Evolutionary conservation across 805 yeast genomes (phyloP).

Genomic region (Candida khao-thaluensis): DNA sequence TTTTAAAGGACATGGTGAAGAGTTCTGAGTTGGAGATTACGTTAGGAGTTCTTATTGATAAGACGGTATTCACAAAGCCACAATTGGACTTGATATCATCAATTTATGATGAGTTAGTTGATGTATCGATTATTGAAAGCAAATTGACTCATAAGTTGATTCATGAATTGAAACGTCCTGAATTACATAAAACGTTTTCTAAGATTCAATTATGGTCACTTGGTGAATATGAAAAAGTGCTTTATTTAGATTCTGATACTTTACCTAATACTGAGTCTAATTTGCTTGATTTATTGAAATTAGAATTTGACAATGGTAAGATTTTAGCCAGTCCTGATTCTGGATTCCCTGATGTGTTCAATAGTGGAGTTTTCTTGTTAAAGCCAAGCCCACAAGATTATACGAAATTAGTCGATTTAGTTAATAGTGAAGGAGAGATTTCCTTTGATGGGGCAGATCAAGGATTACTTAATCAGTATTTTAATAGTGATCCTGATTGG

Average conservation of each 20-base stretch:
- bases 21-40: constrained; percentile 11
- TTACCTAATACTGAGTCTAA: constrained; percentile 34
- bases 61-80: constrained; percentile 21
- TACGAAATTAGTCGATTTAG: constrained; percentile 34
- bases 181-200: constrained; percentile 51
- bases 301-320: constrained; percentile 22
- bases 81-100: constrained; percentile 28
- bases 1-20: constrained; percentile 19
- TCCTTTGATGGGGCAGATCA: constrained; percentile 91
- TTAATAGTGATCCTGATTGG: constrained; percentile 47
- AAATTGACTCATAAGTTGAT: constrained; percentile 24
- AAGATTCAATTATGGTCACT: constrained; percentile 59
- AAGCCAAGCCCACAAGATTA: constrained; percentile 50
- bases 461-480: constrained; percentile 79
- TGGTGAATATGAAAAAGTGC: constrained; percentile 41
- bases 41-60: constrained; percentile 36
- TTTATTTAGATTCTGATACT: constrained; percentile 68
- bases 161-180: constrained; percentile 48
- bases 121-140: constrained; percentile 22
- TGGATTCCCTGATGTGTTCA: constrained; percentile 93
- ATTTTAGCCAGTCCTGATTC: constrained; percentile 69
- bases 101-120: constrained; percentile 32
- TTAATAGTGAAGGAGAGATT: constrained; percentile 18
- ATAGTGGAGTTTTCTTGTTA: constrained; percentile 70
- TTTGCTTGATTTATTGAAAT: constrained; percentile 30